Conservation (phyloP, 768 basidiomycete species). For the Lactifluus echinatus region DNA sequence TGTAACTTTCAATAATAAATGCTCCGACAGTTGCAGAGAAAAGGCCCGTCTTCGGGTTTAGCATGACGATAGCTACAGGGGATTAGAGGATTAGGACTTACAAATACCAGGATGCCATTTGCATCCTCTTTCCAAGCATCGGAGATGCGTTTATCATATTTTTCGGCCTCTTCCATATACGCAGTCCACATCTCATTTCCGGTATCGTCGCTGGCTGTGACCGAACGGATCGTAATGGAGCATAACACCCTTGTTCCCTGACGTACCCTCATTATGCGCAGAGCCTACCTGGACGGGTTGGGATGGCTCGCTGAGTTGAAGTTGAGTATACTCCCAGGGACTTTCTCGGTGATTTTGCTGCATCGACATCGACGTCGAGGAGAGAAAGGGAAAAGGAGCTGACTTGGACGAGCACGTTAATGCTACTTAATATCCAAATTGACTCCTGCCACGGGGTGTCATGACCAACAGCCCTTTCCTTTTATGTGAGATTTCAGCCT, state of each 20-base stretch:
- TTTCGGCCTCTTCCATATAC: background rate
- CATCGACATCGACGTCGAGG: background rate
- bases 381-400: too few species aligned
- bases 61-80: background rate
- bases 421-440: too few species aligned
- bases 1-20: conserved; percentile 20
- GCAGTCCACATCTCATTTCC: conserved; percentile 12
- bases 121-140: conserved; percentile 5
- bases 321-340: background rate
- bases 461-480: too few species aligned
- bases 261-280: too few species aligned
- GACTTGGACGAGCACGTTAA: too few species aligned
- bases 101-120: conserved; percentile 13
- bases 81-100: background rate
- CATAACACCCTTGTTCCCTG: too few species aligned
- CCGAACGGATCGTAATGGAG: background rate
- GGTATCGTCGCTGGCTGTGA: background rate
- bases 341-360: background rate
- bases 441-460: too few species aligned
- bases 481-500: too few species aligned
- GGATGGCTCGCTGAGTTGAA: background rate
- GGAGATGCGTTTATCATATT: background rate
- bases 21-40: conserved; percentile 21
- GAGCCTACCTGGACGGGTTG: background rate
- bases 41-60: conserved; percentile 19